phyloP scores from a whole-genome alignment of 2,329 filamentous ascomycete species.

The Colletotrichum cuscutae region DNA sequence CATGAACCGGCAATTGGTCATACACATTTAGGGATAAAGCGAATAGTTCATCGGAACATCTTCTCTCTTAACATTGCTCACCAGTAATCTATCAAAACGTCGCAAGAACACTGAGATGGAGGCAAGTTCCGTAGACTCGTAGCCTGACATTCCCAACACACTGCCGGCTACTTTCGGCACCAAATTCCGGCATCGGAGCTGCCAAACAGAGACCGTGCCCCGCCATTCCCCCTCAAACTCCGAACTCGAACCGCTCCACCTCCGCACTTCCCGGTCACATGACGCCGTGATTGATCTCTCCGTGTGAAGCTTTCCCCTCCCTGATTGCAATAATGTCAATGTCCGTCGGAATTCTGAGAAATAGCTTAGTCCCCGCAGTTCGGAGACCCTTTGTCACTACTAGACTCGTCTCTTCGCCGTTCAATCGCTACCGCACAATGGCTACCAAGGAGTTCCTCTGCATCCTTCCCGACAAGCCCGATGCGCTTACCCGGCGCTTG shows the following conservation, averaged over 20 bases:
- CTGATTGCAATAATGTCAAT: constrained; percentile 14
- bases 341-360: constrained; percentile 11
- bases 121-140: too few species aligned
- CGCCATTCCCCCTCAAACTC: neutral
- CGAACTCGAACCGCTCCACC: neutral
- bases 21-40: too few species aligned
- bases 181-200: constrained; percentile 12
- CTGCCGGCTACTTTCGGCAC: neutral
- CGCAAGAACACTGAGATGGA: too few species aligned
- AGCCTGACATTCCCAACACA: neutral
- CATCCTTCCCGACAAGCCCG: constrained; percentile 34
- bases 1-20: too few species aligned
- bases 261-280: neutral
- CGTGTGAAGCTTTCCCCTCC: neutral
- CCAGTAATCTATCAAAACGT: too few species aligned
- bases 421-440: constrained; percentile 23
- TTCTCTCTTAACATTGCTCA: too few species aligned
- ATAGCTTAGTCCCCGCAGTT: constrained; percentile 14
- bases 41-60: too few species aligned
- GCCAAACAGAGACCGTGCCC: neutral
- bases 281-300: neutral
- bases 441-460: constrained; percentile 32
- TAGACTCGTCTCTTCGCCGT: neutral
- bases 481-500: constrained; percentile 24
- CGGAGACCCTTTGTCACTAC: neutral